phyloP scores from a whole-genome alignment of 2,329 filamentous ascomycete genomes.

The Pseudocercospora pini-densiflorae region DNA sequence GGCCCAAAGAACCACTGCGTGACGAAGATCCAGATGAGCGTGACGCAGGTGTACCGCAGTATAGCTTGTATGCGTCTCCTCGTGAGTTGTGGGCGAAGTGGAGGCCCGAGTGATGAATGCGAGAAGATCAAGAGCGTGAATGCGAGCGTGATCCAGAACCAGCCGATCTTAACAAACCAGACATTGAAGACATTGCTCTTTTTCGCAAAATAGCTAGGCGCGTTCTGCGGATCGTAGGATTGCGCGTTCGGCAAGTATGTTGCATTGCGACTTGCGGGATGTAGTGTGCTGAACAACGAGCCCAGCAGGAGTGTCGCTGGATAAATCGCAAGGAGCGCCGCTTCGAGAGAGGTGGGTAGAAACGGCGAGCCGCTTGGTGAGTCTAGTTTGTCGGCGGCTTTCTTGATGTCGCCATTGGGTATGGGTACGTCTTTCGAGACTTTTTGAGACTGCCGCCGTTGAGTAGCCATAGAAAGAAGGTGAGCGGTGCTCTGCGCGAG shows the following conservation, averaged over 20 bases:
- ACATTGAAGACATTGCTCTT: slow-evolving; percentile 93
- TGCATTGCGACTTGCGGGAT: slow-evolving; percentile 70
- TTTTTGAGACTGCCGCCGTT: slow-evolving; percentile 3
- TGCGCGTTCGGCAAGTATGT: slow-evolving; percentile 67
- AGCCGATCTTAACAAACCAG: slow-evolving; percentile 93
- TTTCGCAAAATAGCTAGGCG: slow-evolving; percentile 87
- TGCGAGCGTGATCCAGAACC: slow-evolving; percentile 84
- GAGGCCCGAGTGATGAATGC: slow-evolving; percentile 63
- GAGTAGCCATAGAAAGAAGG: slow-evolving; percentile 1
- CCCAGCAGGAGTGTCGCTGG: slow-evolving; percentile 79
- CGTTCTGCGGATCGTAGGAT: slow-evolving; percentile 62
- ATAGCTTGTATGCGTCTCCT: slow-evolving; percentile 61
- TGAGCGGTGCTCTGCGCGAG: not conserved
- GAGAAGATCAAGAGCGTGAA: slow-evolving; percentile 72
- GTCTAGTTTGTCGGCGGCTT: slow-evolving; percentile 16
- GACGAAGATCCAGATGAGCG: slow-evolving; percentile 78
- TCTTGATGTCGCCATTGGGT: slow-evolving; percentile 2
- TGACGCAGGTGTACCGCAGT: slow-evolving; percentile 73
- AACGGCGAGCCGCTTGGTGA: slow-evolving; percentile 54
- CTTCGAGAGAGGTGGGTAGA: slow-evolving; percentile 72
- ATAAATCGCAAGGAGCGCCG: slow-evolving; percentile 69
- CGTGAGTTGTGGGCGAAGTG: slow-evolving; percentile 45
- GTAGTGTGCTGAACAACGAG: slow-evolving; percentile 77
- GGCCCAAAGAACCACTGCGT: slow-evolving; percentile 99
- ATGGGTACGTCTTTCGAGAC: slow-evolving; percentile 3